Base-by-base conservation (phyloP, 305 asterid species). In the Ajuga reptans region DNA sequence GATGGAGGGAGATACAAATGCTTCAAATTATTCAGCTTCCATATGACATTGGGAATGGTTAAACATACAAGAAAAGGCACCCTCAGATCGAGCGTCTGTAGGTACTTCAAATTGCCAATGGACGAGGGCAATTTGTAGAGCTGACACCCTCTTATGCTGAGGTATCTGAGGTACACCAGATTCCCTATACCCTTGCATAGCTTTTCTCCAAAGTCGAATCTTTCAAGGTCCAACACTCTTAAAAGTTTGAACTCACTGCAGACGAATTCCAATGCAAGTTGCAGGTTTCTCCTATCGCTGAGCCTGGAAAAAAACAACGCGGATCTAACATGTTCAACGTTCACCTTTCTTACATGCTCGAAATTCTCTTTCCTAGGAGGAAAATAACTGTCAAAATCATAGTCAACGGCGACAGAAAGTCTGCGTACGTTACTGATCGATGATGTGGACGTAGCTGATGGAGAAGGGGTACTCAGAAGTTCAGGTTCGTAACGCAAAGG, bases 31-130 rank as follows among this genome's bases (percentile, higher is more conserved):
- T 24, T 74, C 74, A 80, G 73, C 56, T 77, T 77, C 66, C 73
- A 54, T 33, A 77, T 63, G 51, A 77, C 82, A 39, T 80, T 68
- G 0, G 84, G 84, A 17, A 80, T 65, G 54, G 64, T 72, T 46
- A 66, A 14, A 67, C 62, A 45, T 64, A 75, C 68, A 18, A 78
- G 69, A 46, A 66, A 78, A 14, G 77, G 80, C 24, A 78, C 72
- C 56, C 84, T 72, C 53, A 80, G 64, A 72, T 77, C 84, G 64
- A 80, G 82, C 49, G 80, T 80, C 51, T 82, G 87, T 36, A 86
- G 67, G 57, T 69, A 72, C 59, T 59, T 82, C 54, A 84, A 60
- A 42, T 82, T 74, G 11, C 82, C 75, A 1, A 82, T 55, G 45
- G 85, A 78, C 4, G 86, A 50, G 8, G 89, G 74, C 18, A 86